Evolutionary conservation across 2,329 filamentous ascomycete species (phyloP).

Genomic region (Aspergillus fischeri): DNA sequence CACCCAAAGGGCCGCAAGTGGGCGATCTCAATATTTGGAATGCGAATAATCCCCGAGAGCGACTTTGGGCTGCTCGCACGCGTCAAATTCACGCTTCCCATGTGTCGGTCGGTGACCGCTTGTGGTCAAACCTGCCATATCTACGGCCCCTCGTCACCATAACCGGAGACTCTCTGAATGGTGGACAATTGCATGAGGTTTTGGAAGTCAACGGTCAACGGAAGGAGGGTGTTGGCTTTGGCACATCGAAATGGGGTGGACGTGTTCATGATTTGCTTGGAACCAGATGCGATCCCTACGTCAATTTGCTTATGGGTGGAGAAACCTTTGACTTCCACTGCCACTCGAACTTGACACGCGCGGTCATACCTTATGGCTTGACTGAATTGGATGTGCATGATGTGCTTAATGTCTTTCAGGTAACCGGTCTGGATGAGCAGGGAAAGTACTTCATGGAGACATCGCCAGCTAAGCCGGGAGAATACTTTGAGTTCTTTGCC

Average conservation of each 20-base stretch:
- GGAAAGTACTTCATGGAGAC: conserved; percentile 71
- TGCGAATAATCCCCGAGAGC: conserved; percentile 68
- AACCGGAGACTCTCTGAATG: conserved; percentile 58
- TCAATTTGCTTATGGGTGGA: conserved; percentile 69
- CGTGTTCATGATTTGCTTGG: conserved; percentile 74
- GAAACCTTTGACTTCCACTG: conserved; percentile 75
- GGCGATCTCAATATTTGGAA: conserved; percentile 84
- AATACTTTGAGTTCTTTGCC: conserved; percentile 71
- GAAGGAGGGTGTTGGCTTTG: conserved; percentile 40
- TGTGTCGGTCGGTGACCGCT: conserved; percentile 64
- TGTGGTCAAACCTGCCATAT: conserved; percentile 76
- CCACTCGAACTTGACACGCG: conserved; percentile 74
- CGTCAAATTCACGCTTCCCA: conserved; percentile 75
- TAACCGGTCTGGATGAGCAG: conserved; percentile 68
- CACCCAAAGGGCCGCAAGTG: conserved; percentile 73
- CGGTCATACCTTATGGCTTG: conserved; percentile 64
- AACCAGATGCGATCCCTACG: conserved; percentile 80
- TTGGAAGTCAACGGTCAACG: conserved; percentile 32
- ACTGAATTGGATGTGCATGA: conserved; percentile 75
- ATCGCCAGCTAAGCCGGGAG: conserved; percentile 43
- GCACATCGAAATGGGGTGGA: conserved; percentile 53
- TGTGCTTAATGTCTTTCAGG: conserved; percentile 82
- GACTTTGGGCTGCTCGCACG: conserved; percentile 77
- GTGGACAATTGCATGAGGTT: conserved; percentile 35
- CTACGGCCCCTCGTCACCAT: conserved; percentile 72